phyloP scores from a whole-genome alignment of 1,284 basidiomycete genomes.

The Phaffia rhodozyma region DNA sequence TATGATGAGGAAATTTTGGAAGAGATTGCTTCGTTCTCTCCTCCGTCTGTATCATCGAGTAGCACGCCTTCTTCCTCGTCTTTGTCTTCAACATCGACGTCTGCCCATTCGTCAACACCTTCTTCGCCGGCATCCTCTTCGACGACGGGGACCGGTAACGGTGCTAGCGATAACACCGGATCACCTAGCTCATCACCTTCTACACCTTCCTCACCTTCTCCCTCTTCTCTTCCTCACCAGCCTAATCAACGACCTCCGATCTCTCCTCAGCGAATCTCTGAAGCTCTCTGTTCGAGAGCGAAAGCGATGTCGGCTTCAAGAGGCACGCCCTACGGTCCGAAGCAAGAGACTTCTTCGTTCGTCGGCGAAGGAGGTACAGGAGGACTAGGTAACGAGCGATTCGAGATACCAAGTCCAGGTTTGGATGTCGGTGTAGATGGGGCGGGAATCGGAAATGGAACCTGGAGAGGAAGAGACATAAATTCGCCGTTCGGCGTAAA shows the following conservation, averaged over 20 bases:
- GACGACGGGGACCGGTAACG: conserved; percentile 14
- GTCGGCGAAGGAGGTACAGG: background rate
- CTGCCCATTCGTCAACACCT: conserved; percentile 18
- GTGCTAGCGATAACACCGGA: background rate
- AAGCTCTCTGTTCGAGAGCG: conserved; percentile 41
- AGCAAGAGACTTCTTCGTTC: background rate
- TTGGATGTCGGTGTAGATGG: too few relatives aligned
- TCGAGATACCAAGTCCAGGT: too few relatives aligned
- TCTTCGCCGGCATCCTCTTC: conserved; percentile 11
- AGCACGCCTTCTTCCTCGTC: background rate
- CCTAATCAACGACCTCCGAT: conserved; percentile 30
- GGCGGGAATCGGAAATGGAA: too few relatives aligned
- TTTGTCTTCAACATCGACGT: background rate
- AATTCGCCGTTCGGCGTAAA: conserved; percentile 43
- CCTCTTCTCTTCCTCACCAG: conserved; percentile 15
- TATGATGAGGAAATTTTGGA: conserved; percentile 93
- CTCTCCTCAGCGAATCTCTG: conserved; percentile 41
- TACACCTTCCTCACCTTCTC: conserved; percentile 15
- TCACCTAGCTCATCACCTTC: conserved; percentile 4
- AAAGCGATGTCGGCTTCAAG: conserved; percentile 39
- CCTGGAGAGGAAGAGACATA: conserved; percentile 16
- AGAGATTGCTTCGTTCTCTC: conserved; percentile 60
- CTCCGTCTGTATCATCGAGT: conserved; percentile 1
- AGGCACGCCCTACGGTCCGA: conserved; percentile 25
- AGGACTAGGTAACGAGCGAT: background rate